Base-by-base conservation (phyloP, 2,329 filamentous ascomycete species). In the Coniella lustricola region DNA sequence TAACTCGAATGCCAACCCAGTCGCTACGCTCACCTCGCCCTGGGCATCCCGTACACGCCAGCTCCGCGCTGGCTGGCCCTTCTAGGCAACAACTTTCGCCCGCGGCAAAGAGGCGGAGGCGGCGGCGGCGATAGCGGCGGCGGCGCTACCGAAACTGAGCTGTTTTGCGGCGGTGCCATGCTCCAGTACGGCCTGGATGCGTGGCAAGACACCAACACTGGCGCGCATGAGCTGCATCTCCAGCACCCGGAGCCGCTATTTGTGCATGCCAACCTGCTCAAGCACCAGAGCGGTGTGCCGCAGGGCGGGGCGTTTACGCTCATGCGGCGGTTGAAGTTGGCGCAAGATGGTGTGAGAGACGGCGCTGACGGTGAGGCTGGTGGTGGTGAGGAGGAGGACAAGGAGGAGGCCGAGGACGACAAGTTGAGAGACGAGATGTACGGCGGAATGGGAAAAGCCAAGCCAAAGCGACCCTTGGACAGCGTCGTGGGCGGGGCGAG, bases 121-220 rank as follows among this genome's bases (percentile, higher is more conserved):
- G 25, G 25, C 10, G 25, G 5, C 25, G 25, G 25, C 10, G 25
- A 5, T 5, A 29, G 25, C 8, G 25, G 25, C 5, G 34, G 35
- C 17, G 34, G 39, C 12, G n/a, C n/a, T n/a, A n/a, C n/a, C n/a
- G 18, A 14, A 13, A 20, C 3, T 7, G 40, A 21, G 32, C 21
- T 44, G n/a, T 52, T 52, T 25, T 52, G 50, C 48, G 50, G 50
- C 14, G 48, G 47, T 22, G 50, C 50, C 29, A 52, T 52, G 50
- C 44, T 52, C 16, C 50, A 52, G n/a, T 52, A 52, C 32, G 50
- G 50, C 3, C 39, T 52, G 3, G 14, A 31, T 13, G n/a, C n/a
- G n/a, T n/a, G n/a, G n/a, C n/a, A n/a, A n/a, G n/a, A n/a, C n/a
- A n/a, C n/a, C n/a, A n/a, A n/a, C n/a, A n/a, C n/a, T n/a, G n/a